A percentile compares a stretch with the other conserved stretches of the same genome.
Conservation (phyloP, 371 early-diverging fungal species). For the Astathelohania contejeani region DNA sequence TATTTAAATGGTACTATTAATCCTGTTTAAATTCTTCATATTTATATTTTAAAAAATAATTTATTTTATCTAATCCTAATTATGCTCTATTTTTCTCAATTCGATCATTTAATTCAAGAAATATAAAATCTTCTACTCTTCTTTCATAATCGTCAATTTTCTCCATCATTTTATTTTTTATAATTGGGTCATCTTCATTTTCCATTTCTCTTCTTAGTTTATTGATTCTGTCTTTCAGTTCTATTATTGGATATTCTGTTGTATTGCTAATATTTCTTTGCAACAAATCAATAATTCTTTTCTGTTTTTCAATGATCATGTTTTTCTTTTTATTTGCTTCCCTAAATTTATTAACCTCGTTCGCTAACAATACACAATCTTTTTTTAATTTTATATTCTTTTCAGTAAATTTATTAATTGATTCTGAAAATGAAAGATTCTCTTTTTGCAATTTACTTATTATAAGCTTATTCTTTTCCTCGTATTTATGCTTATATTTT, state of each 20-base stretch:
- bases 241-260: conserved; percentile 22
- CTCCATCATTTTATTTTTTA: conserved; percentile 13
- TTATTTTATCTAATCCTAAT: too few relatives aligned
- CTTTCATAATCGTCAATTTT: conserved; percentile 27
- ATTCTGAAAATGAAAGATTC: not conserved
- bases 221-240: conserved; percentile 21
- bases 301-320: conserved; percentile 35
- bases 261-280: conserved; percentile 24
- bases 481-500: too few relatives aligned
- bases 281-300: conserved; percentile 34
- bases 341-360: conserved; percentile 22
- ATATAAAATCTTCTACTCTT: conserved; percentile 32
- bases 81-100: too few relatives aligned
- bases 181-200: conserved; percentile 14
- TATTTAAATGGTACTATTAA: too few relatives aligned
- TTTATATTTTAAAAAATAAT: too few relatives aligned
- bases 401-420: conserved; percentile 18
- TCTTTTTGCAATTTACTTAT: not conserved
- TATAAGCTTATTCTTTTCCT: too few relatives aligned
- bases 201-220: conserved; percentile 18
- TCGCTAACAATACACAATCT: conserved; percentile 23
- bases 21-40: too few relatives aligned
- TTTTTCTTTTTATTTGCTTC: conserved; percentile 25
- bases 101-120: too few relatives aligned
- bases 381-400: conserved; percentile 35